These are phyloP conservation scores for Fennellomyces sp. DNA, from an alignment of 371 early-diverging fungal species.

Conservation along the genomic window DNA sequence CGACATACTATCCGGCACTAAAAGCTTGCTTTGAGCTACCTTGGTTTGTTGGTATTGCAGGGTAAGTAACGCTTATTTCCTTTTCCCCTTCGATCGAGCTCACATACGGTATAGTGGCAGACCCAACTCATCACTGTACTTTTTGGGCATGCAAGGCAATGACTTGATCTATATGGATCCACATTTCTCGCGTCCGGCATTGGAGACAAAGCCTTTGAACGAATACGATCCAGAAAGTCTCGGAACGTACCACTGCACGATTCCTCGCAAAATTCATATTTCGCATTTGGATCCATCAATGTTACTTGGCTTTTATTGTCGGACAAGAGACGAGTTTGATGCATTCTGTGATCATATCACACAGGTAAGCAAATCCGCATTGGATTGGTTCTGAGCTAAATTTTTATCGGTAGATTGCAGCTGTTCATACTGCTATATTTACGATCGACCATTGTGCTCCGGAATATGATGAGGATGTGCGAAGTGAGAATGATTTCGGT, in stretches of 20 bases:
- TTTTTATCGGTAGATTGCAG: conserved; percentile 31
- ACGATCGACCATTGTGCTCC: conserved; percentile 68
- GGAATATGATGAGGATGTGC: conserved; percentile 65
- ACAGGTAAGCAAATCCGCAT: conserved; percentile 30
- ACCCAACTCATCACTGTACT: conserved; percentile 93
- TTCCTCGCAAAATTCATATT: conserved; percentile 74
- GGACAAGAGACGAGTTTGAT: conserved; percentile 65
- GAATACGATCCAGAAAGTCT: conserved; percentile 72
- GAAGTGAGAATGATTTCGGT: conserved; percentile 56
- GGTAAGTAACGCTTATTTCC: conserved; percentile 48
- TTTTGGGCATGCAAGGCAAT: conserved; percentile 85
- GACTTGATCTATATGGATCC: conserved; percentile 93
- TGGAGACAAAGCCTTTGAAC: conserved; percentile 54
- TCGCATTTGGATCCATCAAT: conserved; percentile 89
- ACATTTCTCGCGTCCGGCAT: conserved; percentile 79
- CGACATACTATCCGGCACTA: conserved; percentile 77
- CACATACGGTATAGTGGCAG: conserved; percentile 72
- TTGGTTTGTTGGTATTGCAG: conserved; percentile 88
- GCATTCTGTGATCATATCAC: conserved; percentile 58
- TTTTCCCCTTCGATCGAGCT: not conserved
- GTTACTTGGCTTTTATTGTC: conserved; percentile 89
- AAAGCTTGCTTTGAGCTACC: conserved; percentile 79
- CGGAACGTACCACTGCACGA: conserved; percentile 81
- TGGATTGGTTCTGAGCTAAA: not conserved
- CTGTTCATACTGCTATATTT: conserved; percentile 63